These are phyloP conservation scores for Pseudomonodictys pantanalensis DNA, from an alignment of 495 filamentous ascomycete genomes.

Conservation along the genomic window DNA sequence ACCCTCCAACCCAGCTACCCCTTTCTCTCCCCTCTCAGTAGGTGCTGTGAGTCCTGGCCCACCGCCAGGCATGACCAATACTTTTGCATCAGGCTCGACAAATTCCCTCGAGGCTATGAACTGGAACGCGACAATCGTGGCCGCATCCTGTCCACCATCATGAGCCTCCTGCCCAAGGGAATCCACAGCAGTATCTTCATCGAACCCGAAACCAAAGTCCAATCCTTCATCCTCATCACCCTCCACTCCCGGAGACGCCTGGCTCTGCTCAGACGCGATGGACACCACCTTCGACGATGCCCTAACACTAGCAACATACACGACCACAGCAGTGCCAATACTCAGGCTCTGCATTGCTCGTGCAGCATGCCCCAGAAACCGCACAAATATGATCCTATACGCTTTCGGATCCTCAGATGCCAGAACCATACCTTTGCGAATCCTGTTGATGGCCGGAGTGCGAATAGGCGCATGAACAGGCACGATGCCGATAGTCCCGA, in stretches of 20 bases:
- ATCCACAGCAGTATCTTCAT: slow-evolving; percentile 28
- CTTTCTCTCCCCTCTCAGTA: slow-evolving; percentile 53
- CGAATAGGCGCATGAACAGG: slow-evolving; percentile 45
- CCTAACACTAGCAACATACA: slow-evolving; percentile 85
- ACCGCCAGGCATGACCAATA: slow-evolving; percentile 72
- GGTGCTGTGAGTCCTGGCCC: slow-evolving; percentile 49
- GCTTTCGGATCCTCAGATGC: slow-evolving; percentile 54
- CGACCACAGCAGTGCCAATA: slow-evolving; percentile 64
- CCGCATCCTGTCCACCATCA: slow-evolving; percentile 23
- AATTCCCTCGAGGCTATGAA: slow-evolving; percentile 77
- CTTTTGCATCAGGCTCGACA: slow-evolving; percentile 74
- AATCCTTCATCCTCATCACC: slow-evolving; percentile 49
- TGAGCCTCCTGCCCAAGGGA: slow-evolving; percentile 10
- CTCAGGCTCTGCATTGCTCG: slow-evolving; percentile 38
- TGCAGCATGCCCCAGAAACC: slow-evolving; percentile 30
- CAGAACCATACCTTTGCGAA: slow-evolving; percentile 84
- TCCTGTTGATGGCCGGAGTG: slow-evolving; percentile 44
- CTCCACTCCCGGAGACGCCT: slow-evolving; percentile 47
- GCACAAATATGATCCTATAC: slow-evolving; percentile 53
- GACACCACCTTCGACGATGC: slow-evolving; percentile 68
- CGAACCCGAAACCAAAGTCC: slow-evolving; percentile 36
- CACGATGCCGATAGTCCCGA: slow-evolving; percentile 82
- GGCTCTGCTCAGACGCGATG: slow-evolving; percentile 40
- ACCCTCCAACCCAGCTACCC: slow-evolving; percentile 62
- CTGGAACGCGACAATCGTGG: slow-evolving; percentile 68